These are phyloP conservation scores for Artemisia annua DNA, from an alignment of 129 eudicot species.

Conservation along the genomic window DNA sequence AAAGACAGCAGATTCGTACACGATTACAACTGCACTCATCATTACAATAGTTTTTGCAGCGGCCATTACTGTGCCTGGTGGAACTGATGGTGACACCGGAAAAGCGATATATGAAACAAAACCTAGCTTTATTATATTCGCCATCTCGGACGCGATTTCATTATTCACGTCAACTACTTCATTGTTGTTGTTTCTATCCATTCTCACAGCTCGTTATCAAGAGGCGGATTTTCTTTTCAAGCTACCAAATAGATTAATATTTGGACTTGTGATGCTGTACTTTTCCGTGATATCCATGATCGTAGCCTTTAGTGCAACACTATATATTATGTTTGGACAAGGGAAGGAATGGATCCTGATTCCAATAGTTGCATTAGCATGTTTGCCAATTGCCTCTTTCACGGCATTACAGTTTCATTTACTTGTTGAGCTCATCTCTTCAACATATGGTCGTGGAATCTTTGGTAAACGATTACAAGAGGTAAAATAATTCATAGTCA, in stretches of 20 bases:
- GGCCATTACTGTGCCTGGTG: too few relatives aligned
- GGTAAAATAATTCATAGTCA: too few relatives aligned
- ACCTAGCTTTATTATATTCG: too few relatives aligned
- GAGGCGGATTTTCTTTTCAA: background rate
- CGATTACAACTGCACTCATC: too few relatives aligned
- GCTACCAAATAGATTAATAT: constrained; percentile 9
- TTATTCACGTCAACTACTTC: too few relatives aligned
- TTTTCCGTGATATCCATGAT: constrained; percentile 8
- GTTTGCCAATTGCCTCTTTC: constrained; percentile 11
- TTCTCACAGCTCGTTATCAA: too few relatives aligned
- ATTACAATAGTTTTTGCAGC: too few relatives aligned
- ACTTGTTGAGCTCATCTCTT: constrained; percentile 15
- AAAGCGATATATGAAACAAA: too few relatives aligned
- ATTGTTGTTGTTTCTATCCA: too few relatives aligned
- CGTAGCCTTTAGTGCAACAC: constrained; percentile 10
- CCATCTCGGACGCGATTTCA: too few relatives aligned
- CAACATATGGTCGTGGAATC: constrained; percentile 25
- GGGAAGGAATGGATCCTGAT: constrained; percentile 11
- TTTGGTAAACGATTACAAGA: constrained; percentile 3
- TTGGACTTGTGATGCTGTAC: constrained; percentile 7
- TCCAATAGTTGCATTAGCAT: constrained; percentile 6
- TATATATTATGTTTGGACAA: constrained; percentile 20
- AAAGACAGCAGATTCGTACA: too few relatives aligned
- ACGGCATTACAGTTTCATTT: constrained; percentile 23
- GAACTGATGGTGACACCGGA: too few relatives aligned